Evolutionary conservation across 257 asterid species (phyloP).

Genomic region (Leonotis leonurus): DNA sequence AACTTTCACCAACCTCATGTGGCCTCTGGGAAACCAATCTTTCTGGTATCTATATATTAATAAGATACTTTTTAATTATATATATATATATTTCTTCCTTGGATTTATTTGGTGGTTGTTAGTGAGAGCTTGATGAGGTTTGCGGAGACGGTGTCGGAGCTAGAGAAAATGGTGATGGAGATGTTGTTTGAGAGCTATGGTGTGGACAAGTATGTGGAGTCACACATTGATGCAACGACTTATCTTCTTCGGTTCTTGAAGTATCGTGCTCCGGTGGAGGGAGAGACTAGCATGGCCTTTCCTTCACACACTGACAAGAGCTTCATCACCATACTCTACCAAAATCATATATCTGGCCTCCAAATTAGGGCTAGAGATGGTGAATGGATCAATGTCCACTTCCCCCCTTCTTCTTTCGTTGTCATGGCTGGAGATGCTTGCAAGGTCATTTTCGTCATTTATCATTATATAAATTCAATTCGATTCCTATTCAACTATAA

Average conservation of each 20-base stretch:
- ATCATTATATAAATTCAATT: no score
- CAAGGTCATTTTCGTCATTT: slow-evolving; percentile 29
- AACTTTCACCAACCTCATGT: slow-evolving; percentile 59
- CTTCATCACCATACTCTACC: slow-evolving; percentile 55
- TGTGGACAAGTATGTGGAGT: slow-evolving; percentile 20
- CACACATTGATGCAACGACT: slow-evolving; percentile 35
- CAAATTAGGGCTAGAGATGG: slow-evolving; percentile 49
- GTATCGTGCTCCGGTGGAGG: slow-evolving; percentile 37
- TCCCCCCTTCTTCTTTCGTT: slow-evolving; percentile 50
- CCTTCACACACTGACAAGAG: slow-evolving; percentile 67
- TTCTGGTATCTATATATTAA: no score
- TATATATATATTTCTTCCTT: neutral
- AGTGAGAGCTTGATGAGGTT: slow-evolving; percentile 53
- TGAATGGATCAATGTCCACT: slow-evolving; percentile 42
- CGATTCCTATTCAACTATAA: no score
- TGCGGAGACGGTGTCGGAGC: slow-evolving; percentile 41
- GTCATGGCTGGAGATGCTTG: slow-evolving; percentile 81
- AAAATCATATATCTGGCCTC: slow-evolving; percentile 53
- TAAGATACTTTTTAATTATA: no score
- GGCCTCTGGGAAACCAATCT: slow-evolving; percentile 52
- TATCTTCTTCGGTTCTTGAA: slow-evolving; percentile 52
- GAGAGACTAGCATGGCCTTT: slow-evolving; percentile 42
- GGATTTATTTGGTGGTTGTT: neutral
- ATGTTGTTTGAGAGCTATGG: slow-evolving; percentile 66
- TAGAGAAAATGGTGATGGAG: slow-evolving; percentile 42